Percentiles rank a stretch among this genome's conserved stretches.
phyloP scores from a whole-genome alignment of 108 stramenopile species.

The Skeletonema menzelii region DNA sequence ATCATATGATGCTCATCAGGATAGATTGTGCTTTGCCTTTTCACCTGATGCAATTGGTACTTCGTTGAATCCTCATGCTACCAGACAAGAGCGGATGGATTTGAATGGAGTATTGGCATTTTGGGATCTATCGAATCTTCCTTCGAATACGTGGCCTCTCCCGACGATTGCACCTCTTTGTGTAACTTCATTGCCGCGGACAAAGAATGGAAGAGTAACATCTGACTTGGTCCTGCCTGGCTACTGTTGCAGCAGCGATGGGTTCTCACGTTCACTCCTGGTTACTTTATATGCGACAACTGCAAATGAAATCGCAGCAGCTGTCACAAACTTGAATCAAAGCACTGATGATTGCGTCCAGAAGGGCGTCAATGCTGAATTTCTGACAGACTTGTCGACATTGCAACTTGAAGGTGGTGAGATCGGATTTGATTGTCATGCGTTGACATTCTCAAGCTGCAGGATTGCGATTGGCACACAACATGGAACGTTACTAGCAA shows the following conservation, averaged over 20 bases:
- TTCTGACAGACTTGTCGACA: constrained; percentile 3
- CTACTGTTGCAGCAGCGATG: neutral
- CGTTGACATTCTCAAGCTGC: constrained; percentile 14
- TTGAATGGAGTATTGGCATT: constrained; percentile 25
- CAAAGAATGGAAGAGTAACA: constrained; percentile 16
- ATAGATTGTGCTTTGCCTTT: constrained; percentile 31
- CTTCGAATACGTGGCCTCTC: constrained; percentile 19
- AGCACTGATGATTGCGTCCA: constrained; percentile 24
- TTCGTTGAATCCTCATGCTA: constrained; percentile 26
- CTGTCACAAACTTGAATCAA: constrained; percentile 3
- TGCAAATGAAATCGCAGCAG: constrained; percentile 21
- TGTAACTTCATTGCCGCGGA: constrained; percentile 18
- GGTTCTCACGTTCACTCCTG: constrained; percentile 1
- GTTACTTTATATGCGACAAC: constrained; percentile 29
- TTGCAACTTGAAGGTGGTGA: neutral
- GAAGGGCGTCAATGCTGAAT: constrained; percentile 6
- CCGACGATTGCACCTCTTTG: constrained; percentile 23
- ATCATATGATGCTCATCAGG: constrained; percentile 25
- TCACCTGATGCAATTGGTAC: constrained; percentile 38
- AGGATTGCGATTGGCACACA: constrained; percentile 33
- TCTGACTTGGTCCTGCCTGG: constrained; percentile 28
- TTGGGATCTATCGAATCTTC: constrained; percentile 25
- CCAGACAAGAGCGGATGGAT: constrained; percentile 28
- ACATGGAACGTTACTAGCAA: constrained; percentile 33
- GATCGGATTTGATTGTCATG: constrained; percentile 8